These are phyloP conservation scores for Fragaria vesca DNA, from an alignment of 306 rosid genomes.

Conservation along the genomic window DNA sequence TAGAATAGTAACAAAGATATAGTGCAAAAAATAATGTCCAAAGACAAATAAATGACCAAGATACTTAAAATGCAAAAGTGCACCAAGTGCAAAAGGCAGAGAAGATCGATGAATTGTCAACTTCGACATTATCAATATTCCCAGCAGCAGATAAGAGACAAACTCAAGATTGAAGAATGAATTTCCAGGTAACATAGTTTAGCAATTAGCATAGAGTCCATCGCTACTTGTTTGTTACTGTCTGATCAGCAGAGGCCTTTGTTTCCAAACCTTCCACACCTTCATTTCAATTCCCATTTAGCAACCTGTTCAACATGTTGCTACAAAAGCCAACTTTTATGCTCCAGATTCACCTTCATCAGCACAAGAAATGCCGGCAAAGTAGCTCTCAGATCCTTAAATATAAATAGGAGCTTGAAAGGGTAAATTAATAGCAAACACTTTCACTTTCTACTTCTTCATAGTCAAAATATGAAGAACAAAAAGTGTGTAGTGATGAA, in stretches of 20 bases:
- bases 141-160: not conserved
- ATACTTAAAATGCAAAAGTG: not conserved
- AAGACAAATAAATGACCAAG: not conserved
- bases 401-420: not conserved
- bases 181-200: not conserved
- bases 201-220: not conserved
- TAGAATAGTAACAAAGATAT: too few species aligned
- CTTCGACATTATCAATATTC: not conserved
- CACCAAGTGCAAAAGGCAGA: not conserved
- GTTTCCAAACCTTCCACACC: not conserved
- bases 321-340: not conserved
- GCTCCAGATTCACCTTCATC: not conserved
- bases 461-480: conserved; percentile 29
- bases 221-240: not conserved
- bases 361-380: conserved; percentile 2
- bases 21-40: not conserved
- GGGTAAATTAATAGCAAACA: not conserved
- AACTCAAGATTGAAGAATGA: not conserved
- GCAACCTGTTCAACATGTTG: not conserved
- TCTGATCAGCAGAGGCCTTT: not conserved
- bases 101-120: not conserved
- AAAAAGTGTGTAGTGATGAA: conserved; percentile 9
- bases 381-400: not conserved
- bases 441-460: not conserved
- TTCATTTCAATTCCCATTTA: not conserved